Base-by-base conservation (phyloP, 2,329 filamentous ascomycete species). In the Fonsecaea pugnacius region DNA sequence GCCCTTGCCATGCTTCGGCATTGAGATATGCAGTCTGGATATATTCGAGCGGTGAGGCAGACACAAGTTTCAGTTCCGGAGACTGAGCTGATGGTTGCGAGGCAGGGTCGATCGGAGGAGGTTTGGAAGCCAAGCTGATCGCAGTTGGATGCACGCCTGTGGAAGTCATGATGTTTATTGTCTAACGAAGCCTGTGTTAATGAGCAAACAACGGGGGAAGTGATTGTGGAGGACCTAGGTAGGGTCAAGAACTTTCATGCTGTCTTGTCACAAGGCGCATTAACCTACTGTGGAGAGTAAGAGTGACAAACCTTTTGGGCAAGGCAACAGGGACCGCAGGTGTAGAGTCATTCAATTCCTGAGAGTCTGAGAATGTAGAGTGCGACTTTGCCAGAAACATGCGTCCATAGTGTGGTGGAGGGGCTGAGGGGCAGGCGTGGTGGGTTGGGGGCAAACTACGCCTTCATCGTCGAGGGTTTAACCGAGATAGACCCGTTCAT, bases 1-100 rank as follows among this genome's bases (percentile, higher is more conserved):
- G 79, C 3, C 86, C 86, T 60, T 81, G 79, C 87, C 87, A 89
- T 70, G 83, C 80, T 1, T 74, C 72, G 61, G 81, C 84, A 71
- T 88, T 88, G 58, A 83, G 76, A 38, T 77, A 79, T 69, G 82
- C 80, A 58, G 83, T 82, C 43, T 80, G 78, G 58, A 82, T 72
- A 57, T 81, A 80, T 73, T 89, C 86, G 51, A 80, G 77, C 18
- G 78, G 76, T 1, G 84, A 87, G 2, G 85, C 84, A 32, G 83
- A 79, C 27, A 83, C 83, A 33, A 89, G 78, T 50, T 77, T 75
- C 30, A 89, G 75, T 36, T 82, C 77, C 1, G 83, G 76, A 1
- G 84, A 84, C 65, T 82, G 75, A 50, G 79, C 77, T 55, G 74
- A 69, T 12, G 84, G 85, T 24, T 86, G 77, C 24, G 69, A 62